Conservation (phyloP, 148 eudicot species). For the Simmondsia chinensis region DNA sequence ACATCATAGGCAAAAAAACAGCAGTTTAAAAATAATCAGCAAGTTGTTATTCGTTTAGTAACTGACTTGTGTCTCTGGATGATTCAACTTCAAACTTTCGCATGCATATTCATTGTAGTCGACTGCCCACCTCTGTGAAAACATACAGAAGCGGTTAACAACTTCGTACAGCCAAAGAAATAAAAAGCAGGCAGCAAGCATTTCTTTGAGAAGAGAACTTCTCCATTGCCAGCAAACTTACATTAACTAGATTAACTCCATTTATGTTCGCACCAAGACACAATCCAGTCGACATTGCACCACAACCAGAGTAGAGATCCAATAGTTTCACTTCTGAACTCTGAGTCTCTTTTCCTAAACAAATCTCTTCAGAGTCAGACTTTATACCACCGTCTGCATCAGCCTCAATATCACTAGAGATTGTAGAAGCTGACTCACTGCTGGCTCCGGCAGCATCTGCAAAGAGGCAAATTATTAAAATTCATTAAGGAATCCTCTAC, state of each 20-base stretch:
- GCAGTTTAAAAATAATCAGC: too few species aligned
- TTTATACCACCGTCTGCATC: conserved; percentile 5
- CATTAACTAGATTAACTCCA: conserved; percentile 62
- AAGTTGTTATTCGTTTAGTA: too few species aligned
- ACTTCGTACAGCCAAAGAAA: not conserved
- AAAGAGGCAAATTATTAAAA: not conserved
- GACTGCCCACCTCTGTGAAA: conserved; percentile 75
- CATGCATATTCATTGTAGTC: conserved; percentile 60
- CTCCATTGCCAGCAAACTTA: conserved; percentile 15
- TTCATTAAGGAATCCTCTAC: too few species aligned
- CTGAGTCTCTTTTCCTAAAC: conserved; percentile 1
- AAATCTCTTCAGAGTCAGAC: conserved; percentile 10
- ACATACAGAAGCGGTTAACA: too few species aligned
- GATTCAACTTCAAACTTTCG: conserved; percentile 56
- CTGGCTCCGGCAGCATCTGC: conserved; percentile 22
- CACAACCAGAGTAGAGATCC: conserved; percentile 68
- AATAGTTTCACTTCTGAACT: conserved; percentile 26
- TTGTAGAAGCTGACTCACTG: conserved; percentile 51
- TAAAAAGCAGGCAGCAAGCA: not conserved
- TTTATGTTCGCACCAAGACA: conserved; percentile 51
- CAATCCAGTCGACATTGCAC: conserved; percentile 80
- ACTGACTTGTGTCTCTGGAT: conserved; percentile 87
- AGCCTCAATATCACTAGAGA: conserved; percentile 40
- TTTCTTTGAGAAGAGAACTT: too few species aligned
- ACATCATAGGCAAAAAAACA: not conserved